Evolutionary conservation across 768 basidiomycete species (phyloP), one percentile per base, ranked within the genome.

Genomic region (Agrocybe praecox): DNA sequence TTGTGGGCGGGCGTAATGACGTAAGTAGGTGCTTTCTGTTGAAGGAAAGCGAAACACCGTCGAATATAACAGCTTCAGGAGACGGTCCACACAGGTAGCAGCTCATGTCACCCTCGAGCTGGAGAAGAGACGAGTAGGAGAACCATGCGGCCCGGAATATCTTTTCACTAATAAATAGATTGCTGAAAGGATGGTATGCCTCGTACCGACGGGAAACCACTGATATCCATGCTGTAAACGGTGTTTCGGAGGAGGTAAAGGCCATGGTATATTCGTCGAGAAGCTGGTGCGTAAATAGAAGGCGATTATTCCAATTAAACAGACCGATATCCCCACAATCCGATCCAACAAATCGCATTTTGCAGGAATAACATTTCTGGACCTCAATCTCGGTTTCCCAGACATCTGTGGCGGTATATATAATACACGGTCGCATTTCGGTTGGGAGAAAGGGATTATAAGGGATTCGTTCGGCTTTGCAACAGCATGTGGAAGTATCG

Each of bases 281-380:
- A 7, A 71, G 57, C 12, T 66, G 67, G 43, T 69, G 68, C 0
- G 66, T 61, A 23, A 69, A 51, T 4, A 69, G 46, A 12, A 61
- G 42, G 2, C 53, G 40, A 43, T 71, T 71, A 40, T 71, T 69
- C 51, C 59, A 66, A 46, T 71, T 71, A 58, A 71, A 71, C 1
- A 71, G 11, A 2, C 67, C 68, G 1, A 65, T n/a, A 2, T 65
- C 48, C 12, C 58, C 55, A 18, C 49, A 43, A 32, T 71, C 70
- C 4, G 67, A 66, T 1, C 69, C 69, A 50, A 71, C 62, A 29
- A 26, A 65, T 0, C 61, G 48, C 12, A 56, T 57, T 6, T 42
- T 24, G 24, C 66, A 67, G 4, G 55, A 19, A 0, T 52, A 49
- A 52, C 69, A 70, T 1, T 32, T 29, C 58, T 70, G 66, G 0